Evolutionary conservation across 2,329 filamentous ascomycete species (phyloP).

Genomic region (Sarocladium oryzae): DNA sequence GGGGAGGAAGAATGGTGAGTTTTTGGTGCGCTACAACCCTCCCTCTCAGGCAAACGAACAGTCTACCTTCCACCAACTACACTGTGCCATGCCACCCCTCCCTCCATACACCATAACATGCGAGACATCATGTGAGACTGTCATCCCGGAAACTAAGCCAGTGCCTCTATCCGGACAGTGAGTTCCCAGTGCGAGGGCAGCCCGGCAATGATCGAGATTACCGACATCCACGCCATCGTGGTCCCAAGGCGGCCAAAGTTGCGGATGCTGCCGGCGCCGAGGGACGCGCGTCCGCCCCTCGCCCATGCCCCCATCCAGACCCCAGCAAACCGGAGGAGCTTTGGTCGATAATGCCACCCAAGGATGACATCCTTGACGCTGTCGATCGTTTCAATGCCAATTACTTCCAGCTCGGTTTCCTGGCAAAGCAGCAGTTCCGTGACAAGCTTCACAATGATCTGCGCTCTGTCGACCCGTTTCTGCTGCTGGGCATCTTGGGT

Average conservation of each 20-base stretch:
- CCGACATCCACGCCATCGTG: conserved; percentile 46
- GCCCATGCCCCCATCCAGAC: conserved; percentile 17
- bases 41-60: too few relatives aligned
- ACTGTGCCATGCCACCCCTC: too few relatives aligned
- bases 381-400: conserved; percentile 46
- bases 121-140: neutral
- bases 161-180: conserved; percentile 23
- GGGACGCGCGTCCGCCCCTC: conserved; percentile 14
- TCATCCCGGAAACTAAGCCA: conserved; percentile 1
- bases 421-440: conserved; percentile 46
- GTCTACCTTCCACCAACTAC: neutral
- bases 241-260: conserved; percentile 29
- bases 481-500: conserved; percentile 48
- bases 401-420: conserved; percentile 55
- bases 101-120: neutral
- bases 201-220: conserved; percentile 49
- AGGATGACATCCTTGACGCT: conserved; percentile 44
- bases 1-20: conserved; percentile 43
- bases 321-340: conserved; percentile 24
- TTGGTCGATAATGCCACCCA: conserved; percentile 44
- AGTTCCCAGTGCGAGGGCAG: conserved; percentile 47
- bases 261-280: conserved; percentile 32
- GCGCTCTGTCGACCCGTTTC: conserved; percentile 45
- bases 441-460: conserved; percentile 39
- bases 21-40: neutral